phyloP scores from a whole-genome alignment of 1,139 yeast genomes.

The Nakaseomyces kungkrabaensis region DNA sequence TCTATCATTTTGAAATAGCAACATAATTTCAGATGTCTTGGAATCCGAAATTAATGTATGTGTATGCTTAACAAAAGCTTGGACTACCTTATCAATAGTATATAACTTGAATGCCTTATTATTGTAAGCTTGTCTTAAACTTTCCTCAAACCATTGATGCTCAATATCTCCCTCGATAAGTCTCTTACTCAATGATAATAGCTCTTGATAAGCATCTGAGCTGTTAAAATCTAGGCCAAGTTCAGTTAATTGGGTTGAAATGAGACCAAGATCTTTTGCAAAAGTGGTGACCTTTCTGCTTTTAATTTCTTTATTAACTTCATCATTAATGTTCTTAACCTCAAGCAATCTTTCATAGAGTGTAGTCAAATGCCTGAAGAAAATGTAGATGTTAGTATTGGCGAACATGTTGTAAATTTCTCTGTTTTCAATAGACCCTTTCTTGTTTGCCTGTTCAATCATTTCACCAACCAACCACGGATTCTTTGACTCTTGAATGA shows the following conservation, averaged over 20 bases:
- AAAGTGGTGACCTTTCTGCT: conserved; percentile 63
- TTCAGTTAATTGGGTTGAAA: conserved; percentile 74
- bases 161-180: conserved; percentile 87
- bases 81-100: conserved; percentile 88
- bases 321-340: conserved; percentile 56
- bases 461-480: conserved; percentile 52
- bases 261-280: conserved; percentile 78
- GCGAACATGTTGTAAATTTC: conserved; percentile 67
- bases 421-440: conserved; percentile 27
- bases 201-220: conserved; percentile 65
- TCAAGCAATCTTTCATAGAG: conserved; percentile 72
- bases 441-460: conserved; percentile 37
- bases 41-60: conserved; percentile 69
- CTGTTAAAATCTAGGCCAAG: conserved; percentile 63
- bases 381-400: conserved; percentile 84
- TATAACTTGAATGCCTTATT: conserved; percentile 87
- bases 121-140: conserved; percentile 88
- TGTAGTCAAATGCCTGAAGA: conserved; percentile 77
- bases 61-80: conserved; percentile 81
- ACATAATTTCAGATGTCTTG: conserved; percentile 73
- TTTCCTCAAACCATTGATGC: conserved; percentile 92
- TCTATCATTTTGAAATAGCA: conserved; percentile 76
- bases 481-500: conserved; percentile 26
- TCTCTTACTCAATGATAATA: conserved; percentile 59
- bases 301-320: conserved; percentile 62